Evolutionary conservation across 2,329 filamentous ascomycete genomes (phyloP).

Genomic region (Epichloe gansuensis): DNA sequence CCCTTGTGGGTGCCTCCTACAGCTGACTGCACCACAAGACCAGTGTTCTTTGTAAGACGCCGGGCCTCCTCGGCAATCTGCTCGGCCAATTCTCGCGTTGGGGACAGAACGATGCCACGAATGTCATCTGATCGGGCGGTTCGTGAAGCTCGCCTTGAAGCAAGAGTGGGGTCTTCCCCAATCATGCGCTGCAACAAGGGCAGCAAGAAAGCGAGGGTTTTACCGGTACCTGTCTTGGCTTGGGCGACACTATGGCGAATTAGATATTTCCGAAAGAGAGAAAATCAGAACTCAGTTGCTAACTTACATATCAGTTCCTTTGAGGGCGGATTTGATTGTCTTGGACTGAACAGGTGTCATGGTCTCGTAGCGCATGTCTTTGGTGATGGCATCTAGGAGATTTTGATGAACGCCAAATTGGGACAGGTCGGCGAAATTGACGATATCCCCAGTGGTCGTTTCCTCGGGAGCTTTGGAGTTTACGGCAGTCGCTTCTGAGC

Average conservation of each 20-base stretch:
- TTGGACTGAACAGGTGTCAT: slow-evolving; percentile 90
- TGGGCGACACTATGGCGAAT: slow-evolving; percentile 58
- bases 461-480: slow-evolving; percentile 7
- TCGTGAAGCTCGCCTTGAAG: slow-evolving; percentile 25
- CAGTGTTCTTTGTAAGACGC: slow-evolving; percentile 51
- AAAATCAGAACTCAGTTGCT: not conserved
- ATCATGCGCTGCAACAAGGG: slow-evolving; percentile 75
- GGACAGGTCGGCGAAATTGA: slow-evolving; percentile 31
- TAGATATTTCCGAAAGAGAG: not conserved
- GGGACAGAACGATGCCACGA: slow-evolving; percentile 60
- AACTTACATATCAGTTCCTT: slow-evolving; percentile 70
- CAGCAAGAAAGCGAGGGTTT: slow-evolving; percentile 86
- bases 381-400: slow-evolving; percentile 55
- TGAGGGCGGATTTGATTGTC: slow-evolving; percentile 69
- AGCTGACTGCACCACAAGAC: slow-evolving; percentile 58
- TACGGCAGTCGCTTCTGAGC: slow-evolving; percentile 23
- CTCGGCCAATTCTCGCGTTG: slow-evolving; percentile 68
- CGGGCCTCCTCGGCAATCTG: slow-evolving; percentile 71
- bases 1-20: slow-evolving; percentile 82
- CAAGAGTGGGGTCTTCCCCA: slow-evolving; percentile 46
- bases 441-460: slow-evolving; percentile 15
- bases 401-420: slow-evolving; percentile 44
- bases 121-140: slow-evolving; percentile 41
- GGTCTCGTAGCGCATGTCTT: slow-evolving; percentile 59
- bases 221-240: slow-evolving; percentile 93